A percentile compares a stretch with the other conserved stretches of the same genome.
These are phyloP conservation scores for Helminthosporium solani DNA, from an alignment of 2,329 filamentous ascomycete genomes.

Conservation along the genomic window DNA sequence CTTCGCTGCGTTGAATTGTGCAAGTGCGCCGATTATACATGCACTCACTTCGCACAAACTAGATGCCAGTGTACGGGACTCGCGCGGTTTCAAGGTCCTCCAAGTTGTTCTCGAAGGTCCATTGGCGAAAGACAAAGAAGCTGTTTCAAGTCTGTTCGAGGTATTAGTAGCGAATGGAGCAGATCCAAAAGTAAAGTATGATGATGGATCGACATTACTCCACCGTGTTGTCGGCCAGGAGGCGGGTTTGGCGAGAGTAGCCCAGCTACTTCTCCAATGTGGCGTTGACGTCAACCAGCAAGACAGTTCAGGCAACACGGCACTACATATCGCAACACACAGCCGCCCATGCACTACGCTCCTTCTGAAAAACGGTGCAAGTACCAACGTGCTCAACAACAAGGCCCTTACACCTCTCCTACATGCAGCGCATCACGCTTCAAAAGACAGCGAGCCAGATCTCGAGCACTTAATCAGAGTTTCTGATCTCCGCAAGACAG, in stretches of 20 bases:
- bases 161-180: slow-evolving; percentile 28
- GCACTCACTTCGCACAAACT: slow-evolving; percentile 30
- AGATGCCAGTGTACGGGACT: slow-evolving; percentile 26
- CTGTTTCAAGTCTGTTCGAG: slow-evolving; percentile 22
- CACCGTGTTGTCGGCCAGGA: slow-evolving; percentile 25
- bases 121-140: slow-evolving; percentile 25
- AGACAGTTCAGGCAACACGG: slow-evolving; percentile 28
- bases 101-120: slow-evolving; percentile 29
- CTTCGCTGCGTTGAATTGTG: slow-evolving; percentile 30
- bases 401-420: slow-evolving; percentile 27
- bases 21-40: slow-evolving; percentile 25
- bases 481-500: slow-evolving; percentile 21
- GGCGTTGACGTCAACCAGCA: slow-evolving; percentile 23
- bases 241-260: slow-evolving; percentile 20
- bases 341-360: slow-evolving; percentile 25
- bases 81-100: slow-evolving; percentile 25
- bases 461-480: slow-evolving; percentile 25
- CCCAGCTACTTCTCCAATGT: slow-evolving; percentile 23
- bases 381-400: slow-evolving; percentile 17
- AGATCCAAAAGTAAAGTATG: slow-evolving; percentile 21
- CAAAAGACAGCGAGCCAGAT: slow-evolving; percentile 23
- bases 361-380: slow-evolving; percentile 25
- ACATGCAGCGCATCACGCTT: slow-evolving; percentile 10
- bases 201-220: slow-evolving; percentile 33
- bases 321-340: slow-evolving; percentile 27